These are phyloP conservation scores for Plectosphaerella sp. DNA, from an alignment of 2,329 filamentous ascomycete species.

Conservation along the genomic window DNA sequence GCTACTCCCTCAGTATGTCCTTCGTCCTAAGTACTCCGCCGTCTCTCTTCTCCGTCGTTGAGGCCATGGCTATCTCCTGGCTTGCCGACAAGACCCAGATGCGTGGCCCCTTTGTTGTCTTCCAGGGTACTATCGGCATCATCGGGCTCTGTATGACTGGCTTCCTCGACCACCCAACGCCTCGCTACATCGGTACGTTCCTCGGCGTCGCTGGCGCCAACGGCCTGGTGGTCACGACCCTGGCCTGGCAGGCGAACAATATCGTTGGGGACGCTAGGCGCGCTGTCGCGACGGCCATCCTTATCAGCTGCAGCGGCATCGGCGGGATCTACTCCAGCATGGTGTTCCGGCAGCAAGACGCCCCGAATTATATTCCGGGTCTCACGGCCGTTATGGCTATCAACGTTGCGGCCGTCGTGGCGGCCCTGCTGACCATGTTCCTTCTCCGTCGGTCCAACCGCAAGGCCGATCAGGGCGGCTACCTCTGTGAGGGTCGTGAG, in stretches of 20 bases:
- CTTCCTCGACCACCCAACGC: slow-evolving; percentile 12
- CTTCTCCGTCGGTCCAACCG: not conserved
- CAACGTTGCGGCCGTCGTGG: not conserved
- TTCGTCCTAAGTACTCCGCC: slow-evolving; percentile 3
- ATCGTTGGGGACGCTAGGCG: slow-evolving; percentile 85
- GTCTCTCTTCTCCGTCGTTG: slow-evolving; percentile 1
- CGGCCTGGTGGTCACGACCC: slow-evolving; percentile 21
- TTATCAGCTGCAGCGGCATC: slow-evolving; percentile 71
- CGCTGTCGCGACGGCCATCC: slow-evolving; percentile 68
- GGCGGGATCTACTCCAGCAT: slow-evolving; percentile 72
- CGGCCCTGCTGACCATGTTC: not conserved
- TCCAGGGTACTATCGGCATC: slow-evolving; percentile 13
- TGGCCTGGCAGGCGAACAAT: slow-evolving; percentile 75
- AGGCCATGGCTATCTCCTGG: slow-evolving; percentile 23
- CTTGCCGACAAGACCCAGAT: slow-evolving; percentile 21
- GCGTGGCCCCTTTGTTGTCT: slow-evolving; percentile 14
- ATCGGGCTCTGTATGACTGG: slow-evolving; percentile 17
- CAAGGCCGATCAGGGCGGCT: not conserved
- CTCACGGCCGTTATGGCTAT: not conserved
- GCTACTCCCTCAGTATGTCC: slow-evolving; percentile 15
- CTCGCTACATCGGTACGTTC: slow-evolving; percentile 21
- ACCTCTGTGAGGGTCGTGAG: not conserved
- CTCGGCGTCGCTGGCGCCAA: slow-evolving; percentile 23
- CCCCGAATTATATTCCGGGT: not conserved
- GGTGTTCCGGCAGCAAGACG: slow-evolving; percentile 53